Percentiles rank a stretch among this genome's conserved stretches.
These are phyloP conservation scores for Lactarius pseudohatsudake DNA, from an alignment of 768 basidiomycete genomes.

Conservation along the genomic window DNA sequence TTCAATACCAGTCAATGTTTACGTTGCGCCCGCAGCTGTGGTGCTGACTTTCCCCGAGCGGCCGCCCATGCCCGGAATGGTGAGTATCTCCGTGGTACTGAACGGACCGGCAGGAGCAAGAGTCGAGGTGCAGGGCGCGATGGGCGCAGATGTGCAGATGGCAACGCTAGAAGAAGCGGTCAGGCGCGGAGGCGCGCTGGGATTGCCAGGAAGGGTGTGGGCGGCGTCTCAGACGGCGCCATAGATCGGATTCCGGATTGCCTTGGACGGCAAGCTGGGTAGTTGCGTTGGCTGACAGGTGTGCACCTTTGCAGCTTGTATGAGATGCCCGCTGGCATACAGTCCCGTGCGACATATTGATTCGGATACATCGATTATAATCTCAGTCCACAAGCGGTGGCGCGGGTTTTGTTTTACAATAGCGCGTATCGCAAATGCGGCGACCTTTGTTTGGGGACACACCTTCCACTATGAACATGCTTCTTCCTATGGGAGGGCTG, in stretches of 20 bases:
- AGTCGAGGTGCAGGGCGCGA: slow-evolving; percentile 58
- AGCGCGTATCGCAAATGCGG: not conserved
- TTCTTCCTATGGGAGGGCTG: slow-evolving; percentile 16
- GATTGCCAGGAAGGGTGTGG: slow-evolving; percentile 71
- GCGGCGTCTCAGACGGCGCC: slow-evolving; percentile 24
- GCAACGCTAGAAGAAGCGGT: slow-evolving; percentile 67
- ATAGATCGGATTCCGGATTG: slow-evolving; percentile 2
- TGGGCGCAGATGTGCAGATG: slow-evolving; percentile 46
- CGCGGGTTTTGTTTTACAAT: not conserved
- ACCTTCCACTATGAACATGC: not conserved
- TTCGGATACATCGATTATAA: not conserved
- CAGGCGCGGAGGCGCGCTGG: slow-evolving; percentile 68
- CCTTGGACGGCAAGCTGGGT: too few species aligned
- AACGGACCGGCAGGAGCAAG: slow-evolving; percentile 58
- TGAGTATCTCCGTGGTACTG: slow-evolving; percentile 63
- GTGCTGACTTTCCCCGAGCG: slow-evolving; percentile 67
- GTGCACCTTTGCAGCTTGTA: not conserved
- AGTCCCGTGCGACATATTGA: not conserved
- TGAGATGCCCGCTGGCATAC: not conserved
- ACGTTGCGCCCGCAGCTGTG: slow-evolving; percentile 46
- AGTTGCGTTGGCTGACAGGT: not conserved
- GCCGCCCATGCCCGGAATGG: slow-evolving; percentile 60
- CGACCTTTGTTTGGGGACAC: not conserved
- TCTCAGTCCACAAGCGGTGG: not conserved
- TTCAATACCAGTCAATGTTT: slow-evolving; percentile 73